Conservation (phyloP, 768 basidiomycete species). For the Boletus rufocinnamomeus region DNA sequence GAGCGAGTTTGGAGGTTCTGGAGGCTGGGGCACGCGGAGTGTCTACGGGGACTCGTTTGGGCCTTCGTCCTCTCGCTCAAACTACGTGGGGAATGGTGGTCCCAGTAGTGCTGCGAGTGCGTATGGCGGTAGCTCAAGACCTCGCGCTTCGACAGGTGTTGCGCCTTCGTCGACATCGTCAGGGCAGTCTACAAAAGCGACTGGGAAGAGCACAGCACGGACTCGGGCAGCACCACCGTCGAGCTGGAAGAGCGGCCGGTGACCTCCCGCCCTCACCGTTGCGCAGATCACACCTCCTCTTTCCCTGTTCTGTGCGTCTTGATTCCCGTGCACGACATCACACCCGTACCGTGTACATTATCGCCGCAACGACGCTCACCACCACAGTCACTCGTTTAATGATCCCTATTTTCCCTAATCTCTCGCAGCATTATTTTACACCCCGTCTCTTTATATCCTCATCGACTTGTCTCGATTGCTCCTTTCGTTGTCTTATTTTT, state of each 20-base stretch:
- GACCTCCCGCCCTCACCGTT: neutral
- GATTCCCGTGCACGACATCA: neutral
- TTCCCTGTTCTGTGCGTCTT: neutral
- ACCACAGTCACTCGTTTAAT: conserved; percentile 14
- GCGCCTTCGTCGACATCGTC: conserved; percentile 24
- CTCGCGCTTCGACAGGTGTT: conserved; percentile 37
- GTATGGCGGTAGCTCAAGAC: conserved; percentile 27
- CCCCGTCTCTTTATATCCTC: too few species aligned
- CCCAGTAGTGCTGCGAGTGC: conserved; percentile 21
- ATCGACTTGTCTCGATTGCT: too few species aligned
- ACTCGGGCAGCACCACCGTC: conserved; percentile 54
- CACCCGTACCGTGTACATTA: neutral
- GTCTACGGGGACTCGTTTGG: conserved; percentile 77
- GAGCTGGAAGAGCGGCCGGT: conserved; percentile 52
- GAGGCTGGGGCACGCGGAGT: conserved; percentile 57
- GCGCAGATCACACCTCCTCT: too few species aligned
- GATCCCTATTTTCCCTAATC: too few species aligned
- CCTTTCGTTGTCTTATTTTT: too few species aligned
- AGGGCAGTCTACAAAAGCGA: conserved; percentile 1
- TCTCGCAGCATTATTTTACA: too few species aligned
- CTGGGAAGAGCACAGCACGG: conserved; percentile 25
- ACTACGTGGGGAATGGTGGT: conserved; percentile 1
- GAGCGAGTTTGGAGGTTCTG: conserved; percentile 57
- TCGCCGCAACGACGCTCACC: neutral
- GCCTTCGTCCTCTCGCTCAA: conserved; percentile 23